phyloP scores from a whole-genome alignment of 2,329 filamentous ascomycete species.

The Albophoma yamanashiensis region DNA sequence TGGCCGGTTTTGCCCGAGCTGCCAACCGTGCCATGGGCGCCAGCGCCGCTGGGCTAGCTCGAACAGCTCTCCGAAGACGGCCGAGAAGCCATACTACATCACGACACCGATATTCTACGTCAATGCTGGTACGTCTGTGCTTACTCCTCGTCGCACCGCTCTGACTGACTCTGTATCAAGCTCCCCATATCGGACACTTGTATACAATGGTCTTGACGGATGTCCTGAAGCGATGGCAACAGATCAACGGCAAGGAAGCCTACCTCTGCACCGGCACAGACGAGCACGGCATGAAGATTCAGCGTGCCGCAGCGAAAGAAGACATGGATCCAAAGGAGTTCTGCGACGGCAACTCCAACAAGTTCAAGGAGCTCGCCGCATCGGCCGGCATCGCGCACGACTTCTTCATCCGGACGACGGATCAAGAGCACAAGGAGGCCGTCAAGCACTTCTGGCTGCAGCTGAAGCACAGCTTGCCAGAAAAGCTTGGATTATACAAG shows the following conservation, averaged over 20 bases:
- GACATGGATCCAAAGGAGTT: constrained; percentile 69
- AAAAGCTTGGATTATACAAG: constrained; percentile 71
- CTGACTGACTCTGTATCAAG: constrained; percentile 27
- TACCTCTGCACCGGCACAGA: constrained; percentile 86
- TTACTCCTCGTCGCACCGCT: not conserved
- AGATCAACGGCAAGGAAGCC: constrained; percentile 59
- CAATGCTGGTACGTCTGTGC: constrained; percentile 59
- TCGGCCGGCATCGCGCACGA: constrained; percentile 64
- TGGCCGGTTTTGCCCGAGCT: constrained; percentile 18
- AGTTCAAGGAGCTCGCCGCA: constrained; percentile 65
- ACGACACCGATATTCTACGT: constrained; percentile 99
- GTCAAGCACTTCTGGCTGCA: constrained; percentile 86
- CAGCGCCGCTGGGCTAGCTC: constrained; percentile 21
- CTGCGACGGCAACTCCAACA: constrained; percentile 73
- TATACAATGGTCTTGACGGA: constrained; percentile 89
- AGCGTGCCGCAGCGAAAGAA: constrained; percentile 67
- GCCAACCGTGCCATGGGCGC: constrained; percentile 10
- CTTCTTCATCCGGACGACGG: constrained; percentile 87
- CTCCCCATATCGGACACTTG: constrained; percentile 88
- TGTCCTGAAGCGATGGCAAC: constrained; percentile 84
- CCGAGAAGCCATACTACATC: constrained; percentile 77
- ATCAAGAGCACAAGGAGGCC: constrained; percentile 67
- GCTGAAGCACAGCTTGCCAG: constrained; percentile 41
- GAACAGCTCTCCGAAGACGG: constrained; percentile 9
- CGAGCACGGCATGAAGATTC: constrained; percentile 96